These are phyloP conservation scores for Fomitopsis palustris DNA, from an alignment of 1,284 basidiomycete genomes.

Conservation along the genomic window DNA sequence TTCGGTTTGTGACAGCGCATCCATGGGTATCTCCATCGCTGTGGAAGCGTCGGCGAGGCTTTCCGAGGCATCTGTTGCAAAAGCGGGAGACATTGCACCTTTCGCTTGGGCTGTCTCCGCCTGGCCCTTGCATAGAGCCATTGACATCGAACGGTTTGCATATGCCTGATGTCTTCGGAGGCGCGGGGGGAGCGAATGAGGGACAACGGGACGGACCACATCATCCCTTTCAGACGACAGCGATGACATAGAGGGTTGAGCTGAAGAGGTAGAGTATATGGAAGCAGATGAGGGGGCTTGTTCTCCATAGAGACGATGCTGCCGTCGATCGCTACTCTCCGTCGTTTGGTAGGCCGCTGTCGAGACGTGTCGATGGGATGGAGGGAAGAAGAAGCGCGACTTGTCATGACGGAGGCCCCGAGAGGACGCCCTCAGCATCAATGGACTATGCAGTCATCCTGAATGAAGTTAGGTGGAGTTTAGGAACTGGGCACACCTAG, in stretches of 20 bases:
- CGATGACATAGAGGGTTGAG: neutral
- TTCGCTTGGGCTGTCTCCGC: neutral
- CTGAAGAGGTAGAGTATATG: neutral
- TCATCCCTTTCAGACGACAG: neutral
- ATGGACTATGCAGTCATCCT: constrained; percentile 73
- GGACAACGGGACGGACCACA: neutral
- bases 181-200: neutral
- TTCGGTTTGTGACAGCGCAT: neutral
- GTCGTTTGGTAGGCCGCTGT: constrained; percentile 13
- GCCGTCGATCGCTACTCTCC: neutral
- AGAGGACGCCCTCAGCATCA: constrained; percentile 80
- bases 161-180: no score
- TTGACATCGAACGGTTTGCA: neutral
- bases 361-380: constrained; percentile 15
- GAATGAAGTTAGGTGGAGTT: constrained; percentile 7
- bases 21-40: neutral
- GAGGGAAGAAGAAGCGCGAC: constrained; percentile 19
- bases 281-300: neutral
- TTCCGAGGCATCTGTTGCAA: neutral
- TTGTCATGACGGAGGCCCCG: constrained; percentile 48
- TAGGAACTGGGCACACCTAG: neutral
- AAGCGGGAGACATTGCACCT: neutral
- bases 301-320: neutral
- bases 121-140: neutral
- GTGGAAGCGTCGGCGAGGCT: neutral